Evolutionary conservation across 306 rosid genomes (phyloP).

Genomic region (Pueraria montana): DNA sequence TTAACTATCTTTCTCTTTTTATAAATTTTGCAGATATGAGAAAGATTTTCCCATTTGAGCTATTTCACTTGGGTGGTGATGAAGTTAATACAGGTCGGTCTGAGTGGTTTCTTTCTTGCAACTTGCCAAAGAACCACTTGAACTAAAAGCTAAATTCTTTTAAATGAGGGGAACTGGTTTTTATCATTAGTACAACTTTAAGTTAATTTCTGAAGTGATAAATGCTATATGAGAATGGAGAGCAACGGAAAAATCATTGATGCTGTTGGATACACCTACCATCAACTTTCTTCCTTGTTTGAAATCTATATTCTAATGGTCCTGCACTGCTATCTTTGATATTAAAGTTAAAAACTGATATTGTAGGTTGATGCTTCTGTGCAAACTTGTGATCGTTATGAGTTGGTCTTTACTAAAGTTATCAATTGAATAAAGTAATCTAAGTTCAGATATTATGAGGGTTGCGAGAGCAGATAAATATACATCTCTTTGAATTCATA

Average conservation of each 20-base stretch:
- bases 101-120: conserved; percentile 43
- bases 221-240: conserved; percentile 2
- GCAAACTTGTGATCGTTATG: not conserved
- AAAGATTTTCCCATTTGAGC: conserved; percentile 92
- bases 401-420: conserved; percentile 26
- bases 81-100: conserved; percentile 94
- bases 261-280: conserved; percentile 29
- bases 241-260: conserved; percentile 29
- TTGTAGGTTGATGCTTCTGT: conserved; percentile 20
- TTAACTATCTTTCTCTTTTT: conserved; percentile 33
- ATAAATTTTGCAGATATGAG: conserved; percentile 77
- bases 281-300: conserved; percentile 24
- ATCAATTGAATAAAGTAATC: conserved; percentile 24
- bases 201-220: conserved; percentile 34
- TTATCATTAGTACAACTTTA: conserved; percentile 22
- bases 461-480: conserved; percentile 2
- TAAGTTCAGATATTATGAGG: conserved; percentile 22
- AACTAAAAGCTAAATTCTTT: conserved; percentile 40
- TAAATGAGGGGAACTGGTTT: conserved; percentile 31
- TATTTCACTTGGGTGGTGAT: conserved; percentile 99
- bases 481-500: conserved; percentile 26
- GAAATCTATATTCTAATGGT: conserved; percentile 38
- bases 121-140: conserved; percentile 34
- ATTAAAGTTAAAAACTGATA: not conserved
- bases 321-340: not conserved